These are phyloP conservation scores for Ophiostoma sp. DNA, from an alignment of 2,329 filamentous ascomycete genomes.

Conservation along the genomic window DNA sequence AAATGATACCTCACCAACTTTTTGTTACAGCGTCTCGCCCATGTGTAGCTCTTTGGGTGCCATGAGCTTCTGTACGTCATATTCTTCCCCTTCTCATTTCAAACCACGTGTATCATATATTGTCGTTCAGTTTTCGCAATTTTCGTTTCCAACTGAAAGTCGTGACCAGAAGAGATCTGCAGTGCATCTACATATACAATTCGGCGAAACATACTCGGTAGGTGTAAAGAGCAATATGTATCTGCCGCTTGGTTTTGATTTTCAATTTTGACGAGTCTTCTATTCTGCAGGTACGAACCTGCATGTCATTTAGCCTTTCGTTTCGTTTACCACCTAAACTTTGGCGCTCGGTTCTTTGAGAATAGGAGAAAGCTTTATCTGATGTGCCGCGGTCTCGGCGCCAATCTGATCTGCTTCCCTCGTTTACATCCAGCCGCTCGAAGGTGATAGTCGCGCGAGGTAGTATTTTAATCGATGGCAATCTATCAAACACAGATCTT, in stretches of 20 bases:
- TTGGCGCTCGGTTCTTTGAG: not conserved
- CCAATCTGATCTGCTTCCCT: not conserved
- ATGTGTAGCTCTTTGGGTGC: not conserved
- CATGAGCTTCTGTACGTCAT: not conserved
- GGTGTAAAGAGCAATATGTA: not conserved
- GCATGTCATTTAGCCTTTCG: not conserved
- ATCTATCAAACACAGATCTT: not conserved
- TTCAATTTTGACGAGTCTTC: not conserved
- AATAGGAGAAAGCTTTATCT: not conserved
- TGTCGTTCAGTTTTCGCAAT: not conserved
- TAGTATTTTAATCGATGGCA: not conserved
- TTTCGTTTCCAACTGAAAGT: not conserved
- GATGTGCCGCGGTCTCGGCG: not conserved
- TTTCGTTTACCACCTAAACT: not conserved
- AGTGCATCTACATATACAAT: not conserved
- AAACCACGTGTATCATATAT: not conserved
- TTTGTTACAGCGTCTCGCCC: conserved; percentile 4
- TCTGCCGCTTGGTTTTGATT: not conserved
- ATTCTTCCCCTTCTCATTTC: not conserved
- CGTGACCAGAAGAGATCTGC: not conserved
- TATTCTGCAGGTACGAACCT: not conserved
- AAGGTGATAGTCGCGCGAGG: not conserved
- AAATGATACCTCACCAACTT: not conserved
- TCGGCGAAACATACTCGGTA: conserved; percentile 13
- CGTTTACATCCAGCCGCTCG: not conserved